Evolutionary conservation across 176 grass and related monocot species (phyloP).

Genomic region (Carex cristatella): DNA sequence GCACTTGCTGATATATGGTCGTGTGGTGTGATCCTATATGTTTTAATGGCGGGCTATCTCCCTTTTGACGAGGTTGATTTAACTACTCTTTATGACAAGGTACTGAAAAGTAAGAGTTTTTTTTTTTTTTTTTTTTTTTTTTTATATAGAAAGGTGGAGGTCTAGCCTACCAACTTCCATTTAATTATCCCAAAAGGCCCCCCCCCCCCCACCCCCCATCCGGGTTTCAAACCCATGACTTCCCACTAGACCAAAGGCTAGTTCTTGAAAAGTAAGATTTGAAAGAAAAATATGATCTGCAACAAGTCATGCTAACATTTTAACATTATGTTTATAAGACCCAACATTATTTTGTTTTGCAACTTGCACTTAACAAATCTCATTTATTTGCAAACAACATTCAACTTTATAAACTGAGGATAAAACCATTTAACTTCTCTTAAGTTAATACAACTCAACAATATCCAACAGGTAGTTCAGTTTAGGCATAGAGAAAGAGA

Average conservation of each 20-base stretch:
- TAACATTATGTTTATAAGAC: not conserved
- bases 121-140: too few species aligned
- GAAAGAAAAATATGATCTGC: not conserved
- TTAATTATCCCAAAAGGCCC: too few species aligned
- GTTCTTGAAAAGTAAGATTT: too few species aligned
- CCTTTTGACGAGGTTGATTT: conserved; percentile 97
- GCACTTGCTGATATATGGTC: conserved; percentile 98
- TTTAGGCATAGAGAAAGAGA: not conserved
- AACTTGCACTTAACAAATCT: not conserved
- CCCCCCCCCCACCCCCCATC: too few species aligned
- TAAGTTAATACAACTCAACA: not conserved
- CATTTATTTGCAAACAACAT: not conserved
- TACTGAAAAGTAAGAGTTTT: conserved; percentile 1
- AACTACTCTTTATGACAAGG: conserved; percentile 93
- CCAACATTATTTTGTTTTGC: not conserved
- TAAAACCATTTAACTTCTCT: not conserved
- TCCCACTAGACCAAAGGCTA: too few species aligned
- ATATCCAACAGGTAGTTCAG: not conserved
- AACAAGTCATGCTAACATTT: not conserved
- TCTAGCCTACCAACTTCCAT: too few species aligned
- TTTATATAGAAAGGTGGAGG: too few species aligned
- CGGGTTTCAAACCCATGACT: too few species aligned
- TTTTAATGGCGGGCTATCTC: conserved; percentile 93
- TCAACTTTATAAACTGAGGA: not conserved
- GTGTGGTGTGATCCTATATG: conserved; percentile 95